Percentiles rank a stretch among this genome's conserved stretches.
Evolutionary conservation across 768 basidiomycete species (phyloP).

Genomic region (Lepiota brunneoincarnata): DNA sequence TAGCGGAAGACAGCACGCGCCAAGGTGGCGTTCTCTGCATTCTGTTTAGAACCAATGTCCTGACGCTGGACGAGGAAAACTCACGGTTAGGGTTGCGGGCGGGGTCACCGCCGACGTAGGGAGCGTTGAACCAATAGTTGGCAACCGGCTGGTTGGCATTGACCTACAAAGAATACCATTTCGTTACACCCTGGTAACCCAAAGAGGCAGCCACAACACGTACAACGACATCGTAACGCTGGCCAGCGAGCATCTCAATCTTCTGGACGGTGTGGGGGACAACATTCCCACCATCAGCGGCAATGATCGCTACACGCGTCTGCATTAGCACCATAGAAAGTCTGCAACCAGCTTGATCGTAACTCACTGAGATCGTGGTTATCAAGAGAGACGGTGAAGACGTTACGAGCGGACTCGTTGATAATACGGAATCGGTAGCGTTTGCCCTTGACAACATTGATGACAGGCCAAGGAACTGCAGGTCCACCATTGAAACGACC

Average conservation of each 20-base stretch:
- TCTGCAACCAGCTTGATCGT: not conserved
- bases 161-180: constrained; percentile 13
- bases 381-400: constrained; percentile 36
- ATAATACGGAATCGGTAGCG: constrained; percentile 56
- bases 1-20: constrained; percentile 36
- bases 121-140: constrained; percentile 46
- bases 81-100: constrained; percentile 29
- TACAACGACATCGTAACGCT: constrained; percentile 44
- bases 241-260: constrained; percentile 42
- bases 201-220: not conserved
- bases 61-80: constrained; percentile 7
- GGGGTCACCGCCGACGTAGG: constrained; percentile 29
- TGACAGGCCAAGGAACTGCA: constrained; percentile 30
- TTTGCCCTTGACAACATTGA: constrained; percentile 38
- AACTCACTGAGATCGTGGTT: constrained; percentile 26
- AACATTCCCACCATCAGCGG: constrained; percentile 36
- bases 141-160: constrained; percentile 40
- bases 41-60: not conserved
- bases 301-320: constrained; percentile 26
- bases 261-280: constrained; percentile 31
- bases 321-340: not conserved
- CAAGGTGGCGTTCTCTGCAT: constrained; percentile 15
- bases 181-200: not conserved
- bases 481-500: constrained; percentile 44
- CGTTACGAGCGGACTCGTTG: constrained; percentile 43